phyloP scores from a whole-genome alignment of 805 yeast genomes.

The Jamesozyma rosinii region DNA sequence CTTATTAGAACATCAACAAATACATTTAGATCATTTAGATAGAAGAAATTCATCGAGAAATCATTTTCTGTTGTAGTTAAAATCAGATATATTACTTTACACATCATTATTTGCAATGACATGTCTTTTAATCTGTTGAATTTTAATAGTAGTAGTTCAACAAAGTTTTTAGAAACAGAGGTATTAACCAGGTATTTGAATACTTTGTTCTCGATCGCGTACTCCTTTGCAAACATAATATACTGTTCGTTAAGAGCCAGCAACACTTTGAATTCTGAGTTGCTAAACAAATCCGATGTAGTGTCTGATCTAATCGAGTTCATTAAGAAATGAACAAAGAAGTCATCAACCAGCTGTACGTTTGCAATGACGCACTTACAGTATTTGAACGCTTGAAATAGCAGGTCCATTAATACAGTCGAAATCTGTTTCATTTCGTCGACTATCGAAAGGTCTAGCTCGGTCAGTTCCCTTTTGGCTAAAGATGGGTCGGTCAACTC shows the following conservation, averaged over 20 bases:
- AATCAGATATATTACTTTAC: slow-evolving; percentile 67
- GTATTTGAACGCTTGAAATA: slow-evolving; percentile 47
- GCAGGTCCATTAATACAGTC: slow-evolving; percentile 40
- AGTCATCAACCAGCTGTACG: slow-evolving; percentile 34
- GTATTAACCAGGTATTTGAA: slow-evolving; percentile 43
- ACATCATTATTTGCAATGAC: slow-evolving; percentile 63
- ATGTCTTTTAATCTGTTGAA: slow-evolving; percentile 68
- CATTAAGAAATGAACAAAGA: slow-evolving; percentile 42
- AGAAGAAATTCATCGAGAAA: slow-evolving; percentile 54
- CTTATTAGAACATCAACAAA: slow-evolving; percentile 74
- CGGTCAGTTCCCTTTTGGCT: slow-evolving; percentile 11
- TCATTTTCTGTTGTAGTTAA: slow-evolving; percentile 46
- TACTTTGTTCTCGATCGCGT: slow-evolving; percentile 38
- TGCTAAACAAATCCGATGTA: slow-evolving; percentile 50
- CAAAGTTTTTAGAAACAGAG: slow-evolving; percentile 42
- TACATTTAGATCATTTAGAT: slow-evolving; percentile 76
- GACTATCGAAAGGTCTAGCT: slow-evolving; percentile 28
- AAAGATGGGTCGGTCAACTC: slow-evolving; percentile 2
- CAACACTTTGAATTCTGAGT: slow-evolving; percentile 59
- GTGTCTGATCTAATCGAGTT: slow-evolving; percentile 35
- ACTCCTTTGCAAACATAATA: slow-evolving; percentile 46
- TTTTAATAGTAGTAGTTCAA: slow-evolving; percentile 61
- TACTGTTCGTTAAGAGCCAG: slow-evolving; percentile 81
- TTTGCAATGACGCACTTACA: slow-evolving; percentile 38
- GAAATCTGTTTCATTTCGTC: slow-evolving; percentile 33